Base-by-base conservation (phyloP, 2,329 filamentous ascomycete species). In the Didymella arachidicola region DNA sequence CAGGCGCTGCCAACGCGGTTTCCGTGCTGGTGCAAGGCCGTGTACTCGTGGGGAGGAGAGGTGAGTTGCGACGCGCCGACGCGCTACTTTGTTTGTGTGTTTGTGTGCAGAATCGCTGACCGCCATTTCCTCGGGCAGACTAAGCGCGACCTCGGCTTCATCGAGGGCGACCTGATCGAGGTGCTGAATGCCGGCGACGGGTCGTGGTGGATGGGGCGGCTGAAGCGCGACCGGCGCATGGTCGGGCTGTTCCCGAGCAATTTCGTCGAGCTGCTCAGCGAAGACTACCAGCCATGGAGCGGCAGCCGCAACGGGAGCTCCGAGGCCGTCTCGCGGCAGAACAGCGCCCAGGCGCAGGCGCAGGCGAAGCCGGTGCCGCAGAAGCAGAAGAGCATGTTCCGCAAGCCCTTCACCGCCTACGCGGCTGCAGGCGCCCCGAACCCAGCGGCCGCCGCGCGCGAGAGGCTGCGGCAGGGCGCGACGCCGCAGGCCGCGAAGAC, bases 121-220 rank as follows among this genome's bases (percentile, higher is more conserved):
- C 38, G 42, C 46, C 46, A 26, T 25, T 29, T 39, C 43, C 16
- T 26, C 48, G 14, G 53, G 39, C 64, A 81, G 88, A 94, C 90
- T 25, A 96, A 96, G 82, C 88, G 90, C 77, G 95, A 99, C 75
- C 84, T 99, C 57, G 95, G 95, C 16, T 99, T 99, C 78, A 90
- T 99, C 68, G 95, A 99, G 78, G 95, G 95, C 64, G 95, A 99
- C 79, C 80, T 99, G 66, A 99, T 99, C 76, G 95, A 99, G 85
- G 97, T 94, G 73, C 84, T 99, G 52, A 99, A 99, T 77, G 95
- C 95, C 19, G 95, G 95, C 63, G 95, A 99, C 79, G 95, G 95
- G 51, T 93, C 92, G 45, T 99, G 95, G 95, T 99, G 95, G 95
- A 97, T 93, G 79, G 95, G 95, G 46, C 87, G 94, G 63, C 80